Base-by-base conservation (phyloP, 805 yeast species). In the Zygotorulaspora sp. region DNA sequence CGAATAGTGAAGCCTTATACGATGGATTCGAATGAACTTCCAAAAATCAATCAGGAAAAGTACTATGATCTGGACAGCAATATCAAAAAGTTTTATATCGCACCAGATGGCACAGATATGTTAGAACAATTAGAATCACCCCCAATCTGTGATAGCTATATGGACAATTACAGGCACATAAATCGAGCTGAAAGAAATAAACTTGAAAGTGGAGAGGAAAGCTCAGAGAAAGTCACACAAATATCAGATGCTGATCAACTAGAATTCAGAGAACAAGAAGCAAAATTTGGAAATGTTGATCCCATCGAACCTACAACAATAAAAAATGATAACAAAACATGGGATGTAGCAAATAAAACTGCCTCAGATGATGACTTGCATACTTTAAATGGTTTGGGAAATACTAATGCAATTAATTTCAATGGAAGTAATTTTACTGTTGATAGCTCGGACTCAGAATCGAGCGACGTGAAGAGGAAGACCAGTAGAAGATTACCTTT, bases 1-100 rank as follows among this genome's bases (percentile, higher is more conserved):
- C 45, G 65, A 22, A 48, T 57, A 1, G 52, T 60, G 15, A 54
- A 47, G 35, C 65, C 65, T 1, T 58, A 41, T 29, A 16, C 38
- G 15, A 40, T 41, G 2, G 39, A 29, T 8, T 41, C 25, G 8
- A 21, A 30, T 11, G 26, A 31, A 15, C 20, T 30, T 8, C 22
- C 26, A 20, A 30, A 25, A 8, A 18, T 17, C 26, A 27, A 22
- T 10, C 36, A 27, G 10, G 46, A 41, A 10, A 15, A 32, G 2
- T 8, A 32, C 20, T 30, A 22, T 21, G 32, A 27, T 6, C 32
- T 51, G 15, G 49, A 48, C 13, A 35, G 35, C 13, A 37, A 36
- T 11, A 35, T 57, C 3, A 41, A 37, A 16, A 49, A 40, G 13
- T 23, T 55, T 2, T 58, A 46, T 35, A 30, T 24, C 6, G 44